Percentiles rank a stretch among this genome's conserved stretches.
Evolutionary conservation across 768 basidiomycete genomes (phyloP).

Genomic region (Crassisporium funariophilum): DNA sequence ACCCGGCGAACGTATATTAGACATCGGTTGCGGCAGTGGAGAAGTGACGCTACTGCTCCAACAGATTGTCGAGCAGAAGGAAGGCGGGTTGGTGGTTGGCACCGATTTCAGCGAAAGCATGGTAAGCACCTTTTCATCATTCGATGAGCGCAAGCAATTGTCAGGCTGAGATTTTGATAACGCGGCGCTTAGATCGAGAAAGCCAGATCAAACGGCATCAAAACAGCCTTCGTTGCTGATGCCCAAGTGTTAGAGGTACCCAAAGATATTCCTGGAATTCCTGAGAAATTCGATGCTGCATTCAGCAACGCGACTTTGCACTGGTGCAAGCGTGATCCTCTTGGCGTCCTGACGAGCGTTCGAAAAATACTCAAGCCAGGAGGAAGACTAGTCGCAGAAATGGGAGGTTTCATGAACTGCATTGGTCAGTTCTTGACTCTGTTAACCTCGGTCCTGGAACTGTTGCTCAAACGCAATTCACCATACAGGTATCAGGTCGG

Average conservation of each 20-base stretch:
- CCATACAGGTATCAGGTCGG: slow-evolving; percentile 58
- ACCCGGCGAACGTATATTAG: slow-evolving; percentile 71
- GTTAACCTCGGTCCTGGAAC: neutral
- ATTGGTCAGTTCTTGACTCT: slow-evolving; percentile 45
- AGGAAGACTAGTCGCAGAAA: slow-evolving; percentile 74
- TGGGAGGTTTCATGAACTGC: slow-evolving; percentile 77
- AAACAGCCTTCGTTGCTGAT: slow-evolving; percentile 53
- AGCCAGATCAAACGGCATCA: slow-evolving; percentile 48
- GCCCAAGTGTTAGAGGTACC: slow-evolving; percentile 49
- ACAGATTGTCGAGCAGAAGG: slow-evolving; percentile 45
- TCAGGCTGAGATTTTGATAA: neutral
- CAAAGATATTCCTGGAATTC: slow-evolving; percentile 27
- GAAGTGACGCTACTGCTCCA: slow-evolving; percentile 68
- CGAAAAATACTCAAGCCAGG: slow-evolving; percentile 65
- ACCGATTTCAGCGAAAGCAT: slow-evolving; percentile 73
- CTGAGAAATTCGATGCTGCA: slow-evolving; percentile 64
- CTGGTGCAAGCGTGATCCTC: slow-evolving; percentile 82
- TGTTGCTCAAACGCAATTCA: neutral
- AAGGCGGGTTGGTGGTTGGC: slow-evolving; percentile 62
- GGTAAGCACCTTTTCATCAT: slow-evolving; percentile 45
- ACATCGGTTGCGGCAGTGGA: slow-evolving; percentile 84
- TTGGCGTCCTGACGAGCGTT: slow-evolving; percentile 62
- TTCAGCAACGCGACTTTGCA: slow-evolving; percentile 84
- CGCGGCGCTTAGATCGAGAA: slow-evolving; percentile 47
- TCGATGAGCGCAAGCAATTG: slow-evolving; percentile 4